Evolutionary conservation across 345 rosid species (phyloP).

Genomic region (Sisymbrium altissimum): DNA sequence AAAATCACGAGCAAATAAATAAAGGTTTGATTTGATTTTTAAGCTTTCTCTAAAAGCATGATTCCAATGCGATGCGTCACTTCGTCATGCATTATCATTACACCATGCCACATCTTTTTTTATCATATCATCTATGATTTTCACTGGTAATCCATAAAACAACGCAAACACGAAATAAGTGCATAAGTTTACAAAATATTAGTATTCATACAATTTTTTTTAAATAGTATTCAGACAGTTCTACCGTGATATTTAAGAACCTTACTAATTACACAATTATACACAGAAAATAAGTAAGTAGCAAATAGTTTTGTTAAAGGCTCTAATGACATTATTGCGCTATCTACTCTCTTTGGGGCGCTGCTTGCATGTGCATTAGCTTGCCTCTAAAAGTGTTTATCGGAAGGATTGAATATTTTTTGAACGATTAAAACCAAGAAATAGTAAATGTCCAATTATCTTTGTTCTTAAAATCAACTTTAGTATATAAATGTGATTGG

Average conservation of each 20-base stretch:
- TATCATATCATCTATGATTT: background rate
- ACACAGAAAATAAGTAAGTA: background rate
- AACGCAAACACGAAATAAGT: background rate
- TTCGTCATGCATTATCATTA: conserved; percentile 24
- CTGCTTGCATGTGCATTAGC: background rate
- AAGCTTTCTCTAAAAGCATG: conserved; percentile 23
- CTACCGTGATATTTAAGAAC: background rate
- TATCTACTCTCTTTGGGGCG: background rate
- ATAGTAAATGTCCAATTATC: background rate
- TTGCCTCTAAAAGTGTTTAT: background rate
- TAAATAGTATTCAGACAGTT: too few species aligned
- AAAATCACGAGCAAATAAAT: conserved; percentile 27
- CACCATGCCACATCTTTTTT: conserved; percentile 2
- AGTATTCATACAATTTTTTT: too few species aligned
- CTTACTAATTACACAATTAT: background rate
- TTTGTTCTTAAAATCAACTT: background rate
- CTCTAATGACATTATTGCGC: background rate
- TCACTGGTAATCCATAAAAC: background rate
- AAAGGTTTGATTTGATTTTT: conserved; percentile 29
- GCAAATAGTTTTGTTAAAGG: background rate
- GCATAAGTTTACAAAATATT: background rate
- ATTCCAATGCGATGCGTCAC: conserved; percentile 26
- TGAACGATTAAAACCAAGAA: background rate
- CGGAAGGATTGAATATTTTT: background rate
- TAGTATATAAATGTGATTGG: background rate